Conservation (phyloP, 1,284 basidiomycete genomes). For the Cutaneotrichosporon dermatis region DNA sequence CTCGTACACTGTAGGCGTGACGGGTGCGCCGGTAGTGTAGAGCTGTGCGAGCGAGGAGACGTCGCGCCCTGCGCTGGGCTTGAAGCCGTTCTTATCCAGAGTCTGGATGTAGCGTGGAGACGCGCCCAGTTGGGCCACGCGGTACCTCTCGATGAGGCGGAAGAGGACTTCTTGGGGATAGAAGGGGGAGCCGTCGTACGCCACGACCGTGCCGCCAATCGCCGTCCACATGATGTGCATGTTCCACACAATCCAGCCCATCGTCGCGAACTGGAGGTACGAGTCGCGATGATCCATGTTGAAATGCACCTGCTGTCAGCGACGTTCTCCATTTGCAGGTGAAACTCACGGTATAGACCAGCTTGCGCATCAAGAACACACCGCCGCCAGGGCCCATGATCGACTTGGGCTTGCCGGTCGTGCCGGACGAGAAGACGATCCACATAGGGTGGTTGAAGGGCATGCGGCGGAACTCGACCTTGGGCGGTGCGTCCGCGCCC, state of each 20-base stretch:
- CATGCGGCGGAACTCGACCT: slow-evolving; percentile 29
- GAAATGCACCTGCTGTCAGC: slow-evolving; percentile 1
- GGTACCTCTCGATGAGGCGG: slow-evolving; percentile 29
- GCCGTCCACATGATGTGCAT: slow-evolving; percentile 29
- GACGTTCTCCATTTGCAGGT: no score
- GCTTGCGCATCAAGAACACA: slow-evolving; percentile 24
- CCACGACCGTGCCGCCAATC: slow-evolving; percentile 31
- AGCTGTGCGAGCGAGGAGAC: slow-evolving; percentile 30
- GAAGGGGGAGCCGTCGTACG: slow-evolving; percentile 43
- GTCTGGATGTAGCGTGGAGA: slow-evolving; percentile 34
- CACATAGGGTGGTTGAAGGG: slow-evolving; percentile 34
- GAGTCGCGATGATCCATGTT: slow-evolving; percentile 27
- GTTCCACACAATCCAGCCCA: slow-evolving; percentile 44
- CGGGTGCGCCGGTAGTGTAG: slow-evolving; percentile 37
- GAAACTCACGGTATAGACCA: slow-evolving; percentile 8
- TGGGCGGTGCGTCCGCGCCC: slow-evolving; percentile 16
- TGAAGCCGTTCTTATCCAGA: slow-evolving; percentile 16
- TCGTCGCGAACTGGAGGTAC: slow-evolving; percentile 37
- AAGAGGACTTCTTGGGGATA: slow-evolving; percentile 33
- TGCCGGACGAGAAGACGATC: slow-evolving; percentile 44
- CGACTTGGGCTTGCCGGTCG: slow-evolving; percentile 48
- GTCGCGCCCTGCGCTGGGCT: slow-evolving; percentile 19
- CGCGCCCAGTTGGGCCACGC: slow-evolving; percentile 34
- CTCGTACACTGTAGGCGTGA: slow-evolving; percentile 31
- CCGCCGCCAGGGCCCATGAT: slow-evolving; percentile 38